Evolutionary conservation across 2,329 filamentous ascomycete genomes (phyloP), one percentile per base, ranked within the genome.

Genomic region (Magnaporthales sp.): DNA sequence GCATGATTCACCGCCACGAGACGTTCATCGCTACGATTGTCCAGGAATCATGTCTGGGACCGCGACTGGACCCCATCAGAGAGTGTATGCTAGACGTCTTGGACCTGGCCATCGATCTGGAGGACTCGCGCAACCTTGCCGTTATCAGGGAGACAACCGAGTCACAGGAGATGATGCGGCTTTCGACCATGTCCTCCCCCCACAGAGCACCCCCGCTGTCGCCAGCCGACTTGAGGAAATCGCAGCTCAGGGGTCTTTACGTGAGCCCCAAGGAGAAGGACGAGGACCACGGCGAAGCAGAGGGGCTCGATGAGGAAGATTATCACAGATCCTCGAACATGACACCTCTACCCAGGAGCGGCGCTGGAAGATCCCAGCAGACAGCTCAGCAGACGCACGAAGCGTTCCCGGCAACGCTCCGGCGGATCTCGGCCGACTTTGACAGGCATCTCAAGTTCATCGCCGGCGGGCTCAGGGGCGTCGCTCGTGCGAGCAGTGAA

Each of bases 1-100:
- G 84, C 29, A 96, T 97, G 91, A 88, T 93, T 29, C 77, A 77
- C 1, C 82, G 88, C 0, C 93, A 97, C 74, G 78, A 84, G 4
- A 74, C 76, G 0, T 94, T 90, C 72, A 79, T 90, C 61, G 82
- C 81, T 61, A 83, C 83, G 1, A 78, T 95, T 11, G 80, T 88
- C 67, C 84, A 87, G 32, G 88, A 92, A 69, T 86, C 90, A 10
- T 84, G 95, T 27, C 83, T 96, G 0, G 87, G 89, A 0, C 78
- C 81, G 19, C 89, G 88, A 66, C 78, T 97, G 4, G 81, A 83
- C 19, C 89, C 90, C 0, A 90, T 97, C 46, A 84, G 87, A 66
- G 85, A 91, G 67, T 87, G 87, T 15, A 84, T 96, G 22, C 80
- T 94, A n/a, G 86, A 89, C 62, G 78, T 95, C 2, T 82, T 97